Percentiles rank a stretch among this genome's conserved stretches.
Evolutionary conservation across 2,329 filamentous ascomycete species (phyloP).

Genomic region (Dichotomopilus funicola): DNA sequence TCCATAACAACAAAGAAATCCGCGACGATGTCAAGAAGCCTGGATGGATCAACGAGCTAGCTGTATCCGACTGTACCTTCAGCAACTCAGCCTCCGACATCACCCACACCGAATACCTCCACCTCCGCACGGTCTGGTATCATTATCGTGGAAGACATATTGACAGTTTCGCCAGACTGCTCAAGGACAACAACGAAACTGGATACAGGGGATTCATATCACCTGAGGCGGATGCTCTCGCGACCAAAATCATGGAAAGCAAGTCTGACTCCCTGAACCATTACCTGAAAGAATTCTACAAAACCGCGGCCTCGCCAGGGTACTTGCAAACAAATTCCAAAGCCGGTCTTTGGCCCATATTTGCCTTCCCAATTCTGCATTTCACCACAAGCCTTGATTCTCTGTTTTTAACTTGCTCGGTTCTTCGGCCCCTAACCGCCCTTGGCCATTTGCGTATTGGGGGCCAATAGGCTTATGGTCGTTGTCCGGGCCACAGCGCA

Average conservation of each 20-base stretch:
- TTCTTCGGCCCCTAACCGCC: no score
- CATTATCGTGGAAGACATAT: background rate
- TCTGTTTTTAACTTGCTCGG: no score
- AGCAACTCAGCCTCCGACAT: background rate
- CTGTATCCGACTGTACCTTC: background rate
- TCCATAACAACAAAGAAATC: background rate
- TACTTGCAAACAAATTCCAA: background rate
- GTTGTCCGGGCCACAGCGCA: no score
- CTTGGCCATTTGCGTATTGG: no score
- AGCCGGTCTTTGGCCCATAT: no score
- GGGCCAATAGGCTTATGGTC: no score
- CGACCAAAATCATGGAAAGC: background rate
- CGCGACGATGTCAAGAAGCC: background rate
- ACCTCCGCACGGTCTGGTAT: constrained; percentile 3
- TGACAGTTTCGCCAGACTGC: background rate
- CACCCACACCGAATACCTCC: constrained; percentile 2
- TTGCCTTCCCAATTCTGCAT: no score
- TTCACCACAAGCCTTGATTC: no score
- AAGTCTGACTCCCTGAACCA: background rate
- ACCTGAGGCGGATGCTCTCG: background rate
- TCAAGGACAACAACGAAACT: background rate
- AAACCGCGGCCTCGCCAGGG: no score
- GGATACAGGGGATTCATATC: constrained; percentile 1
- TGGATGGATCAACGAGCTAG: background rate
- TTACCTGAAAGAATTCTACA: background rate